Percentiles rank a stretch among this genome's conserved stretches.
phyloP scores from a whole-genome alignment of 108 stramenopile genomes.

The Nitzschia sp. region DNA sequence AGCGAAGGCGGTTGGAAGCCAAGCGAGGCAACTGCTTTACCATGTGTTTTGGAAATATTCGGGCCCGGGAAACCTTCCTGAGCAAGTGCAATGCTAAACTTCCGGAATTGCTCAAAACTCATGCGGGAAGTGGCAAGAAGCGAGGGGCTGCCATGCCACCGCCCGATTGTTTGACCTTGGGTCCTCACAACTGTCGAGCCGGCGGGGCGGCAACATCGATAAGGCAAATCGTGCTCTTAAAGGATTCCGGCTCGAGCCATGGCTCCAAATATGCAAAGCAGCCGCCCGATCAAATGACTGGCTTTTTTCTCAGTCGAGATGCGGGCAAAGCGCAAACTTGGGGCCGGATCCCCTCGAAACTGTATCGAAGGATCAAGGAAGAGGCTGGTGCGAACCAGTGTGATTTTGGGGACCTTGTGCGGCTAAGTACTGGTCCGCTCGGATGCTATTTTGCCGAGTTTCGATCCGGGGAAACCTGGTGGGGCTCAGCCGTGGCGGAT shows the following conservation, averaged over 20 bases:
- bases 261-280: neutral
- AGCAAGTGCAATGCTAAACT: constrained; percentile 32
- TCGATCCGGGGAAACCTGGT: constrained; percentile 69
- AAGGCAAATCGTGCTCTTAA: constrained; percentile 27
- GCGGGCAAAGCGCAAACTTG: constrained; percentile 22
- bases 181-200: constrained; percentile 17
- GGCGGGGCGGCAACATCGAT: constrained; percentile 30
- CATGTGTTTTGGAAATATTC: constrained; percentile 24
- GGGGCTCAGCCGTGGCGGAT: constrained; percentile 56
- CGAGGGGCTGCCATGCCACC: constrained; percentile 1
- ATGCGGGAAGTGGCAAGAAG: constrained; percentile 10
- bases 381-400: constrained; percentile 9
- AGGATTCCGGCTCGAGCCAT: constrained; percentile 12
- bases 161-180: constrained; percentile 18
- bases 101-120: constrained; percentile 5
- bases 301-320: constrained; percentile 43
- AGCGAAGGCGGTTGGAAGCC: constrained; percentile 24
- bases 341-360: constrained; percentile 40
- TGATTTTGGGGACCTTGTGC: constrained; percentile 32
- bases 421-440: constrained; percentile 63
- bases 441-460: constrained; percentile 76
- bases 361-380: constrained; percentile 41
- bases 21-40: constrained; percentile 44
- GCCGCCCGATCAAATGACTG: neutral
- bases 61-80: constrained; percentile 32